Base-by-base conservation (phyloP, 441 rosid species). In the Bocquillonia castaneifolia region DNA sequence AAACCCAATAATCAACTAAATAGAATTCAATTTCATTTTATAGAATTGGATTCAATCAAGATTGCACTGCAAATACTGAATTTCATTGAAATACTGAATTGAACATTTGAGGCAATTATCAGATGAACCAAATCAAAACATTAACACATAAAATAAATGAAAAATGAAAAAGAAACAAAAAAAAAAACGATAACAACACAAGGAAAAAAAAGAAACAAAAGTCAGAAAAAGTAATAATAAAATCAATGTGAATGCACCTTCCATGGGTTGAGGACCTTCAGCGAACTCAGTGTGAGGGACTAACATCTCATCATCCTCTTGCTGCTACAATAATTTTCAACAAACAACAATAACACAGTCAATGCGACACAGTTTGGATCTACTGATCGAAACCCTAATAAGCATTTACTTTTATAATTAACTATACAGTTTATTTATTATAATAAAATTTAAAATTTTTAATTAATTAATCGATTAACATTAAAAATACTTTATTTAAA, bases 261-360 rank as follows among this genome's bases (percentile, higher is more conserved):
- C 96, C 97, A 89, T 89, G 1, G 96, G 91, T 87, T 89, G 94
- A 59, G 92, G 94, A 37, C 90, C 92, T 22, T 89, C 91, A 23
- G 81, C 44, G 61, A 85, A 68, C 70, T 89, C 98, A 29, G 89
- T 81, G 75, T 82, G 89, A 13, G 98, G 98, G 66, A 91, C 97
- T 51, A 91, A 88, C 93, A 91, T 86, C 86, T 93, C 98, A 72
- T 86, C 96, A 71, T 89, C 97, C 62, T 89, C 95, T 68, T 89
- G 95, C 89, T 93, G 88, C 77, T 60, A 37, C 9, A 40, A 62
- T 14, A 58, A 25, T 10, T 26, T n/a, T 6, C 5, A 59, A 34
- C 26, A 45, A 28, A 75, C 65, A 39, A 64, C 20, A 55, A 67
- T 65, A 69, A 5, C 42, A 59, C 18, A 71, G 61, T 63, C 64